Percentiles rank a stretch among this genome's conserved stretches.
Evolutionary conservation across 1,284 basidiomycete species (phyloP).

Genomic region (Blastosporella zonata): DNA sequence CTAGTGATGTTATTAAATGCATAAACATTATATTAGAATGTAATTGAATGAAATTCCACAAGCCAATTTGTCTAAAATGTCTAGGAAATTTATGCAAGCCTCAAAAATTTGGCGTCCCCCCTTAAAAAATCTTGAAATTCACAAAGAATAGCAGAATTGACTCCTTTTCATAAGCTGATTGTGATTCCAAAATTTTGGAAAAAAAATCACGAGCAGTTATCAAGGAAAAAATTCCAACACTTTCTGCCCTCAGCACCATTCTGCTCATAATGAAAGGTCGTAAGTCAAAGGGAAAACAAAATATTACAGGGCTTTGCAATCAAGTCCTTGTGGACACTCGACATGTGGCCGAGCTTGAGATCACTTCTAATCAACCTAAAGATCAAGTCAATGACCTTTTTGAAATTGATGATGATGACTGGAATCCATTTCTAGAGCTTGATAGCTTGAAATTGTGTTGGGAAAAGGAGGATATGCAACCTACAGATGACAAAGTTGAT

Average conservation of each 20-base stretch:
- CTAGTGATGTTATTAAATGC: too few species aligned
- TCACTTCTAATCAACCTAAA: neutral
- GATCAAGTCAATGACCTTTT: neutral
- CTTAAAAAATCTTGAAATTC: too few species aligned
- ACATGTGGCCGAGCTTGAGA: neutral
- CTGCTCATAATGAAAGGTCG: neutral
- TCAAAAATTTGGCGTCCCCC: too few species aligned
- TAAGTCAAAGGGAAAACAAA: neutral
- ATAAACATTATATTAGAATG: too few species aligned
- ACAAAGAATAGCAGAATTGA: conserved; percentile 3
- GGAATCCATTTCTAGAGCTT: neutral
- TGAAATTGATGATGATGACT: neutral
- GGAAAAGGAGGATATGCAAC: neutral
- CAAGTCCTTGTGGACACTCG: neutral
- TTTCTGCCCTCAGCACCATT: neutral
- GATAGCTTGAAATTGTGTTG: neutral
- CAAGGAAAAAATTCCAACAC: neutral
- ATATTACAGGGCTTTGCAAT: neutral
- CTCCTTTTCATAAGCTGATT: neutral
- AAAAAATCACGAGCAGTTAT: neutral
- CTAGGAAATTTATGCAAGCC: too few species aligned
- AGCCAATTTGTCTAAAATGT: too few species aligned
- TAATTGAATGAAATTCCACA: too few species aligned
- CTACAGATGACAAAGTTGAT: neutral
- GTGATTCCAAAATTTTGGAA: neutral